These are phyloP conservation scores for Boletus pseudopeckii DNA, from an alignment of 768 basidiomycete genomes.

Conservation along the genomic window DNA sequence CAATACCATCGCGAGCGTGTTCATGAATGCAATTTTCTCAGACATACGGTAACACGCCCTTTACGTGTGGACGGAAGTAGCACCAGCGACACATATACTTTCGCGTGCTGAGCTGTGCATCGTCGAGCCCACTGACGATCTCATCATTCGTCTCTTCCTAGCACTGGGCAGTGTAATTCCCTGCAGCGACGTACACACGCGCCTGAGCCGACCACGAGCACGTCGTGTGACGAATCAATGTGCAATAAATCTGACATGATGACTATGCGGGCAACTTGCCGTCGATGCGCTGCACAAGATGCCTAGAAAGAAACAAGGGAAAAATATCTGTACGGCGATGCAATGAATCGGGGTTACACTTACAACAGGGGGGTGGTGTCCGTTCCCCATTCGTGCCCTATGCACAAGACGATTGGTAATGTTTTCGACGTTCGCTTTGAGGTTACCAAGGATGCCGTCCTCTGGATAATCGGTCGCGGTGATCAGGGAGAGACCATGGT, in stretches of 20 bases:
- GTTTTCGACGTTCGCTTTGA: no score
- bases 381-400: constrained; percentile 65
- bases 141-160: no score
- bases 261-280: constrained; percentile 41
- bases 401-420: no score
- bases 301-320: constrained; percentile 10
- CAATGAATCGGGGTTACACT: constrained; percentile 17
- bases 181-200: constrained; percentile 58
- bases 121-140: constrained; percentile 46
- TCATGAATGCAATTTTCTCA: background rate
- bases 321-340: background rate
- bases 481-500: constrained; percentile 44
- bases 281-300: constrained; percentile 7
- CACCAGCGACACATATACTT: constrained; percentile 62
- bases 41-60: background rate
- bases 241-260: constrained; percentile 71
- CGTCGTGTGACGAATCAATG: constrained; percentile 54
- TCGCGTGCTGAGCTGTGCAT: constrained; percentile 43
- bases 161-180: constrained; percentile 60
- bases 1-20: background rate
- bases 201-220: constrained; percentile 52
- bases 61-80: background rate
- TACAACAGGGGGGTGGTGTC: constrained; percentile 48
- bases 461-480: constrained; percentile 73
- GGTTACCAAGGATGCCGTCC: constrained; percentile 21